These are phyloP conservation scores for Epichloe festucae DNA, from an alignment of 2,329 filamentous ascomycete genomes.

Conservation along the genomic window DNA sequence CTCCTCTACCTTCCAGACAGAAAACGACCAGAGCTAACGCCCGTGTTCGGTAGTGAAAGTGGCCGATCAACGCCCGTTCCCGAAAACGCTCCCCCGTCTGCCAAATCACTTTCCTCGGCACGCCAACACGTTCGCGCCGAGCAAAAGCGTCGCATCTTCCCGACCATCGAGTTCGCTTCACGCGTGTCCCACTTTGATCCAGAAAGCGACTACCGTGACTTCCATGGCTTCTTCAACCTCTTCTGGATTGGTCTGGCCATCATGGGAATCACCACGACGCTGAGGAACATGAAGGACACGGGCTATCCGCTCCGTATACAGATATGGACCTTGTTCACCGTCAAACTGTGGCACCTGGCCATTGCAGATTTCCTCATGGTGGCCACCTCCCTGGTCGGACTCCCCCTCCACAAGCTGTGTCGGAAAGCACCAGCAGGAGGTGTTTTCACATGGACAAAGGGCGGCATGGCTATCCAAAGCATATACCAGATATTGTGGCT, in stretches of 20 bases:
- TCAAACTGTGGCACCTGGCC: constrained; percentile 79
- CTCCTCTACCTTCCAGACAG: background rate
- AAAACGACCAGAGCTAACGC: background rate
- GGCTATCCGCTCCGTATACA: constrained; percentile 73
- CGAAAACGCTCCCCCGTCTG: constrained; percentile 85
- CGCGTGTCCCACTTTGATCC: constrained; percentile 95
- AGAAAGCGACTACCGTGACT: constrained; percentile 81
- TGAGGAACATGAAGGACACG: constrained; percentile 88
- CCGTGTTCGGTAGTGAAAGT: constrained; percentile 28
- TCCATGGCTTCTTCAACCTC: constrained; percentile 92
- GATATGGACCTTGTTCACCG: constrained; percentile 79
- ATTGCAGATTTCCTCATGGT: constrained; percentile 82
- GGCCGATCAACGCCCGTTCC: constrained; percentile 74
- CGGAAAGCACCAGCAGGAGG: constrained; percentile 36
- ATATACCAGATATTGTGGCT: constrained; percentile 72
- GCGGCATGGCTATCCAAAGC: constrained; percentile 75
- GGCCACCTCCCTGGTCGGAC: constrained; percentile 53
- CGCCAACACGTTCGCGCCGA: constrained; percentile 73
- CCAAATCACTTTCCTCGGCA: constrained; percentile 71
- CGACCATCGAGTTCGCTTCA: constrained; percentile 80
- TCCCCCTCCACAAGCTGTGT: constrained; percentile 62
- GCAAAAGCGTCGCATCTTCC: constrained; percentile 75
- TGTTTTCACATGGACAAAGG: constrained; percentile 57
- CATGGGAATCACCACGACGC: constrained; percentile 89
- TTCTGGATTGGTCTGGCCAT: constrained; percentile 97